These are phyloP conservation scores for Luvunga scandens DNA, from an alignment of 345 rosid genomes.

Conservation along the genomic window DNA sequence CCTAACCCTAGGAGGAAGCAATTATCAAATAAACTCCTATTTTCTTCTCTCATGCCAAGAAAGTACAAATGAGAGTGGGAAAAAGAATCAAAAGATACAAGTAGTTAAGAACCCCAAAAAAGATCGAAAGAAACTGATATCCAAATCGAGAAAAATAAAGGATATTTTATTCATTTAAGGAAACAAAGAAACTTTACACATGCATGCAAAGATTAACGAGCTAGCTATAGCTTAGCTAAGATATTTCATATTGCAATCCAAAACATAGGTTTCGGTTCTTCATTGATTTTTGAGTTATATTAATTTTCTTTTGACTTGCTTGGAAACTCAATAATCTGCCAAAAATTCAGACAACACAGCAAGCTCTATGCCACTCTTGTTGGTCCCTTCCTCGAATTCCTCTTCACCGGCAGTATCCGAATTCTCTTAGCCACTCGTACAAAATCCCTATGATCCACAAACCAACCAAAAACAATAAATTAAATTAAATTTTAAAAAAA, in stretches of 20 bases:
- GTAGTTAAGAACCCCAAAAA: not conserved
- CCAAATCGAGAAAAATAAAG: not conserved
- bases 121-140: not conserved
- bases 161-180: not conserved
- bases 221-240: not conserved
- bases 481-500: no score
- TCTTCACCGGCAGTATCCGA: slow-evolving; percentile 76
- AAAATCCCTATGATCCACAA: slow-evolving; percentile 53
- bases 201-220: slow-evolving; percentile 3
- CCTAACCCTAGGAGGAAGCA: no score
- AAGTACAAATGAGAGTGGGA: not conserved
- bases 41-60: not conserved
- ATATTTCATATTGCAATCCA: not conserved
- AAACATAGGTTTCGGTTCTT: slow-evolving; percentile 2
- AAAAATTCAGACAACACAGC: not conserved
- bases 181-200: not conserved
- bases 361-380: slow-evolving; percentile 24
- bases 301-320: not conserved
- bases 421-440: slow-evolving; percentile 90
- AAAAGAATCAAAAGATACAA: not conserved
- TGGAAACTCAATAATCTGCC: not conserved
- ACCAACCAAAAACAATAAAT: no score
- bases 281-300: not conserved
- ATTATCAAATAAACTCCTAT: no score
- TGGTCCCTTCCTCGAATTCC: slow-evolving; percentile 46